These are phyloP conservation scores for Ceratocystis papillata DNA, from an alignment of 2,329 filamentous ascomycete genomes.

Conservation along the genomic window DNA sequence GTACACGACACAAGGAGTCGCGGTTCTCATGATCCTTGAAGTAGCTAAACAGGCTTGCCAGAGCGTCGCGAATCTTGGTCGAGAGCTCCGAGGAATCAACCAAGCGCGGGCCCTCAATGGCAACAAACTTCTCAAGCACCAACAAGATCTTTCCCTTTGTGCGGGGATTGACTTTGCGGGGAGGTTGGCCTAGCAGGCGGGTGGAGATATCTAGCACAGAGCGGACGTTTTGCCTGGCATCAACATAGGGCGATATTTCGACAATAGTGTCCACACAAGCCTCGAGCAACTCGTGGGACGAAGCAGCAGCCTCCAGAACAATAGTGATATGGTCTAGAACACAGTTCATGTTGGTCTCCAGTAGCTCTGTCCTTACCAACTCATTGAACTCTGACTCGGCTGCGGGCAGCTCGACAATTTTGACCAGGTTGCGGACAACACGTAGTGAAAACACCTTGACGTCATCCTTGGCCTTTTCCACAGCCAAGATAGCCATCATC, in stretches of 20 bases:
- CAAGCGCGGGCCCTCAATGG: constrained; percentile 43
- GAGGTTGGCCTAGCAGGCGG: constrained; percentile 75
- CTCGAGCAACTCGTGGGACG: constrained; percentile 65
- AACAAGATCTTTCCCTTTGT: constrained; percentile 71
- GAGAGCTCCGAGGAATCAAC: constrained; percentile 24
- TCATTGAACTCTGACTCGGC: constrained; percentile 47
- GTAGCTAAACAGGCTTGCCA: constrained; percentile 77
- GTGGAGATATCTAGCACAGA: constrained; percentile 69
- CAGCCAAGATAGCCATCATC: constrained; percentile 59
- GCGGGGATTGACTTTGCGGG: constrained; percentile 67
- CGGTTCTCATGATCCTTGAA: constrained; percentile 75
- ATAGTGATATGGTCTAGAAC: constrained; percentile 57
- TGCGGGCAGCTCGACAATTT: constrained; percentile 46
- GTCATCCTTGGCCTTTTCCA: constrained; percentile 68
- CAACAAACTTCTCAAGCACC: constrained; percentile 71
- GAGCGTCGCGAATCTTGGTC: constrained; percentile 41
- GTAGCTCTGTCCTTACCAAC: constrained; percentile 44
- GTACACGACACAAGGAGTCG: constrained; percentile 59
- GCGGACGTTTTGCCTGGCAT: constrained; percentile 57
- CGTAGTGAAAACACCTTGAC: constrained; percentile 74
- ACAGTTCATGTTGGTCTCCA: constrained; percentile 47
- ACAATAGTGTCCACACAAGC: constrained; percentile 69
- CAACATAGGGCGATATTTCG: constrained; percentile 60
- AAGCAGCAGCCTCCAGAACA: constrained; percentile 50
- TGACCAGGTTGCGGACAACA: constrained; percentile 60